These are phyloP conservation scores for Aureobasidium pullulans DNA, from an alignment of 2,329 filamentous ascomycete species.

Conservation along the genomic window DNA sequence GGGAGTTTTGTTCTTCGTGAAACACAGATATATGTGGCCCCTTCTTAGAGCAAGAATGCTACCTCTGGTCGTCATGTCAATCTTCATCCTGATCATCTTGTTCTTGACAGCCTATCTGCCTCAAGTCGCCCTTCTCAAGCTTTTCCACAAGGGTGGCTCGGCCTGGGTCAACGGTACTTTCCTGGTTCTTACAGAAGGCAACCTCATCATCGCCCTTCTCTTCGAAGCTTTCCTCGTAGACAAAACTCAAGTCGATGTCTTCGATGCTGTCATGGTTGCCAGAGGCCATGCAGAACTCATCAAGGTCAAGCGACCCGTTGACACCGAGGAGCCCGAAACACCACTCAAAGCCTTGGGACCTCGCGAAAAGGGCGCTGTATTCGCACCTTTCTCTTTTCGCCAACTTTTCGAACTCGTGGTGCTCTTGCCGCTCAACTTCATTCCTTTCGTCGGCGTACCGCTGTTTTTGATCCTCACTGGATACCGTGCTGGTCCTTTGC, in stretches of 20 bases:
- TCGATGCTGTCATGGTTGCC: constrained; percentile 74
- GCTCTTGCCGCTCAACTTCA: constrained; percentile 66
- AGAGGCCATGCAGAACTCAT: constrained; percentile 64
- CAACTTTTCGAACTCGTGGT: constrained; percentile 78
- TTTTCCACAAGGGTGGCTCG: constrained; percentile 72
- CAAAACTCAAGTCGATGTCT: constrained; percentile 69
- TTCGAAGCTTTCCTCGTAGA: constrained; percentile 53
- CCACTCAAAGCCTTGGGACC: constrained; percentile 76
- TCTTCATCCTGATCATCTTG: constrained; percentile 74
- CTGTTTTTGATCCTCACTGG: constrained; percentile 85
- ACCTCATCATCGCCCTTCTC: constrained; percentile 52
- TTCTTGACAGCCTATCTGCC: constrained; percentile 86
- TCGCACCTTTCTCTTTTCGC: constrained; percentile 82
- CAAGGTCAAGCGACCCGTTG: constrained; percentile 50
- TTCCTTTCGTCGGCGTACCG: constrained; percentile 74
- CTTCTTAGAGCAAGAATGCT: constrained; percentile 71
- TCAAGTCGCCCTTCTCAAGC: constrained; percentile 77
- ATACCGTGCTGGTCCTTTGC: constrained; percentile 76
- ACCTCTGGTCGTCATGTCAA: constrained; percentile 72
- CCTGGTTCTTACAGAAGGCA: constrained; percentile 65
- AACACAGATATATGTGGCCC: constrained; percentile 73
- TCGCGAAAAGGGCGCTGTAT: constrained; percentile 67
- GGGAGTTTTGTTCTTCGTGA: constrained; percentile 75
- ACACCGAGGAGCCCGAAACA: constrained; percentile 63
- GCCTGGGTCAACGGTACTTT: constrained; percentile 90